Evolutionary conservation across 164 flowering plant genomes (phyloP).

Genomic region (Amborella trichopoda): DNA sequence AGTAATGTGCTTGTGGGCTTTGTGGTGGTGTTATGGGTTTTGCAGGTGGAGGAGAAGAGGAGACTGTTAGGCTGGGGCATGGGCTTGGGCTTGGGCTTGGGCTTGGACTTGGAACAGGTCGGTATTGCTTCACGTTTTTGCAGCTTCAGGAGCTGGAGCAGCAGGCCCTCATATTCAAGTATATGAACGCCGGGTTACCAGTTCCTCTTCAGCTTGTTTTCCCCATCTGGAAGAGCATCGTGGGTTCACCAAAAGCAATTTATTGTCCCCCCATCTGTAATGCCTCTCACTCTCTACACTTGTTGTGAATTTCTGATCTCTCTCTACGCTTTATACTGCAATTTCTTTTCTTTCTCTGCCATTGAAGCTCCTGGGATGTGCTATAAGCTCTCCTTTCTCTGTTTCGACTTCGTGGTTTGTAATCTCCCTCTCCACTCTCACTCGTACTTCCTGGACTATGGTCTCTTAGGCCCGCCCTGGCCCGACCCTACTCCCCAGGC

Average conservation of each 20-base stretch:
- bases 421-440: conserved; percentile 30
- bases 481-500: too few species aligned
- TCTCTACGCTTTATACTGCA: conserved; percentile 17
- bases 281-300: conserved; percentile 1
- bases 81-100: conserved; percentile 32
- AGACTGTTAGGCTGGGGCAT: conserved; percentile 22
- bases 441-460: conserved; percentile 39
- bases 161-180: conserved; percentile 35
- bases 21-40: too few species aligned
- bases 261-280: neutral
- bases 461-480: conserved; percentile 11
- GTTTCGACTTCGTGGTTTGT: conserved; percentile 30
- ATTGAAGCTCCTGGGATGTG: conserved; percentile 24
- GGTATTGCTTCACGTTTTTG: conserved; percentile 30
- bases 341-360: conserved; percentile 36
- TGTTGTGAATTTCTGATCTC: conserved; percentile 6
- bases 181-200: conserved; percentile 34
- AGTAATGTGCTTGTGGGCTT: too few species aligned
- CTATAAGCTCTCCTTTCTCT: conserved; percentile 8
- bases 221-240: conserved; percentile 46
- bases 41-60: too few species aligned
- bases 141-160: conserved; percentile 48
- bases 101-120: conserved; percentile 5
- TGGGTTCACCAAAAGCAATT: conserved; percentile 8
- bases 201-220: conserved; percentile 39